These are phyloP conservation scores for Fraxinus quadrangulata DNA, from an alignment of 257 asterid species.

Conservation along the genomic window DNA sequence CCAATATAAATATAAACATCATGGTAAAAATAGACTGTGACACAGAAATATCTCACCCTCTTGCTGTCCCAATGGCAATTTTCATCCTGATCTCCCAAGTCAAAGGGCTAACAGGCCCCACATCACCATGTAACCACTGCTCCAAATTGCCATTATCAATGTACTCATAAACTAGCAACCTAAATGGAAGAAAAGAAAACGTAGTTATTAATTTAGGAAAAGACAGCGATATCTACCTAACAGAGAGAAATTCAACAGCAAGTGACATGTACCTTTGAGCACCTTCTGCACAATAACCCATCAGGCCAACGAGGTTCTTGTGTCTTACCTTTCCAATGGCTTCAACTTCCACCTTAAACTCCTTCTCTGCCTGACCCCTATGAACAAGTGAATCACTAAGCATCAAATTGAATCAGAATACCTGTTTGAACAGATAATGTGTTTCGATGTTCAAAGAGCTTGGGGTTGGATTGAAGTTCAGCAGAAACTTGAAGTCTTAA, in stretches of 20 bases:
- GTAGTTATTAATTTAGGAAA: neutral
- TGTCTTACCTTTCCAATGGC: constrained; percentile 98
- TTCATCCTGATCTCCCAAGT: constrained; percentile 94
- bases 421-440: neutral
- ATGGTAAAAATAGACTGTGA: too few relatives aligned
- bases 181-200: constrained; percentile 35
- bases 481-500: constrained; percentile 3
- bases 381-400: constrained; percentile 18
- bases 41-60: constrained; percentile 59
- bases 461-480: neutral
- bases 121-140: constrained; percentile 98
- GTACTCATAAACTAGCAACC: constrained; percentile 92
- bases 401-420: constrained; percentile 5
- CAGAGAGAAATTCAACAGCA: too few relatives aligned
- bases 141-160: constrained; percentile 94
- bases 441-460: constrained; percentile 4
- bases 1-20: neutral
- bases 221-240: too few relatives aligned
- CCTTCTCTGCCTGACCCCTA: constrained; percentile 99
- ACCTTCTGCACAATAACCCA: constrained; percentile 95
- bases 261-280: constrained; percentile 57
- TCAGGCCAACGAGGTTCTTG: constrained; percentile 90
- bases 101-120: constrained; percentile 84
- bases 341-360: constrained; percentile 96
- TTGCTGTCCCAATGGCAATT: constrained; percentile 89